Evolutionary conservation across 495 filamentous ascomycete species (phyloP).

Genomic region (Penicillium lividum): DNA sequence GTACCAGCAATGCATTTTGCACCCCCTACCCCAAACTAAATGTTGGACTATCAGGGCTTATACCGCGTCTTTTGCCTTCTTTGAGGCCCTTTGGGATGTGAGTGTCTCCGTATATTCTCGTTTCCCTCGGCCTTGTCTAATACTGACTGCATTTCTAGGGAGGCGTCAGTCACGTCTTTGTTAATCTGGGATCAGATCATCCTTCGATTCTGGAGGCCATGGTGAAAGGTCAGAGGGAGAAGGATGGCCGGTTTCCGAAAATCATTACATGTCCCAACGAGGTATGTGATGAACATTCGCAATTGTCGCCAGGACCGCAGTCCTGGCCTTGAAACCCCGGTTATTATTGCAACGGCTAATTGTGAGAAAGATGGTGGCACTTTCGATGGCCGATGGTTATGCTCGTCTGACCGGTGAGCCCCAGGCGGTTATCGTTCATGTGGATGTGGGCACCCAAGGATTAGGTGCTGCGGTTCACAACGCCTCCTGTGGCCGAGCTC

Average conservation of each 20-base stretch:
- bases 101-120: neutral
- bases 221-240: constrained; percentile 76
- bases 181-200: constrained; percentile 94
- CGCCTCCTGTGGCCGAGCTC: constrained; percentile 79
- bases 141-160: constrained; percentile 49
- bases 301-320: neutral
- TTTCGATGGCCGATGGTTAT: constrained; percentile 96
- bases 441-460: constrained; percentile 95
- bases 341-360: neutral
- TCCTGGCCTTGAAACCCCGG: neutral
- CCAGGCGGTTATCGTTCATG: constrained; percentile 92
- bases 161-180: constrained; percentile 86
- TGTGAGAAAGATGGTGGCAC: constrained; percentile 85
- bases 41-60: constrained; percentile 45
- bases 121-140: neutral
- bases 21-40: neutral
- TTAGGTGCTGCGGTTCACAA: constrained; percentile 92
- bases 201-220: constrained; percentile 95
- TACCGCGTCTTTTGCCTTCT: constrained; percentile 84
- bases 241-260: constrained; percentile 68
- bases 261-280: constrained; percentile 96
- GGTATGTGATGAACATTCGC: constrained; percentile 23
- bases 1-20: neutral
- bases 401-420: constrained; percentile 82
- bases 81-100: constrained; percentile 87